These are phyloP conservation scores for Vigna radiata DNA, from an alignment of 306 rosid species.

Conservation along the genomic window DNA sequence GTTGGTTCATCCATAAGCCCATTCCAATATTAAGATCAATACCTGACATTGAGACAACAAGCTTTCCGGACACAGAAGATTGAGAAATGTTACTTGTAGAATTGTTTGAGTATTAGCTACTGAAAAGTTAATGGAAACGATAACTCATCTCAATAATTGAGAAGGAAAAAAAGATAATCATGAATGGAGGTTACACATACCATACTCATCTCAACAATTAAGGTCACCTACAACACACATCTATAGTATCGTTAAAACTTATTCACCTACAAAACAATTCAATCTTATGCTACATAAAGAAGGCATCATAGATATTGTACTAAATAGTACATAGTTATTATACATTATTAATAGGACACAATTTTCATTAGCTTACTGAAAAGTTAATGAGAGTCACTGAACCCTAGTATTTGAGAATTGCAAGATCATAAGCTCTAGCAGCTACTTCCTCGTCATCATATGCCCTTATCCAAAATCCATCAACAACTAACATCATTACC, in stretches of 20 bases:
- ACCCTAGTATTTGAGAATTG: conserved; percentile 97
- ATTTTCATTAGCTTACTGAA: conserved; percentile 63
- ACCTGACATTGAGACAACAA: too few species aligned
- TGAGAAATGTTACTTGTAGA: too few species aligned
- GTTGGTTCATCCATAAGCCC: too few species aligned
- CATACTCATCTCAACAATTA: too few species aligned
- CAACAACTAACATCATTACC: conserved; percentile 19
- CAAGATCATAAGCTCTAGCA: conserved; percentile 98
- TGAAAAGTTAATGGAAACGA: too few species aligned
- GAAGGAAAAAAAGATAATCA: too few species aligned
- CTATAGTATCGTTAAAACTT: background rate
- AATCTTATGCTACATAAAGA: conserved; percentile 25
- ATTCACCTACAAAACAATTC: conserved; percentile 34
- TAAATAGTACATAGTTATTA: background rate
- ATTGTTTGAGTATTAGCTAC: too few species aligned
- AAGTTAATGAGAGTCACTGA: conserved; percentile 97
- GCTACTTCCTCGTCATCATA: conserved; percentile 99
- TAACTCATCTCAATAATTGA: too few species aligned
- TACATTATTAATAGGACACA: background rate
- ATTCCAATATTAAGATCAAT: too few species aligned
- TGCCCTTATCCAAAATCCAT: conserved; percentile 63
- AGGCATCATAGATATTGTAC: conserved; percentile 13
- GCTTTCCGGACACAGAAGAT: too few species aligned
- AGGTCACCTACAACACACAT: conserved; percentile 71
- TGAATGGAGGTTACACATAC: too few species aligned